Base-by-base conservation (phyloP, 208 protist genomes). In the Leishmania guyanensis region DNA sequence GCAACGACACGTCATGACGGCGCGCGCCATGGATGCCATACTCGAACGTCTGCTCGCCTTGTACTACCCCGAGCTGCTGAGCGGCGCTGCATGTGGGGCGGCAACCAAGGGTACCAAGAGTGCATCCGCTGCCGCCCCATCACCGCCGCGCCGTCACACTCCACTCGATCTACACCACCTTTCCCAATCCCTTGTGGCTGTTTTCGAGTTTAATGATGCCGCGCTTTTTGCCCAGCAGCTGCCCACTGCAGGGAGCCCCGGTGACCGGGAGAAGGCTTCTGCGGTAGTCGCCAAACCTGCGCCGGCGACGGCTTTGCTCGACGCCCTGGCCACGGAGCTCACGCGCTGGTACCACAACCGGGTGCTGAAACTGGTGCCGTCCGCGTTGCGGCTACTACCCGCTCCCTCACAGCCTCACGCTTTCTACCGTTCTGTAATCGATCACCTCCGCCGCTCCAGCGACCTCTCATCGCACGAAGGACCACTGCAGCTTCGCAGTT, bases 1-100 rank as follows among this genome's bases (percentile, higher is more conserved):
- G 77, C 79, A 70, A 48, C 86, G 83, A 29, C 80, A 88, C 39
- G 81, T 94, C 68, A 94, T 94, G 93, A 89, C 92, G 48, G 58
- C 85, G 1, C 80, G 82, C 50, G 85, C 93, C 62, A 91, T 96
- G 88, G 81, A 93, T 43, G 86, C 88, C 0, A 78, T 77, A 0
- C 82, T 91, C 22, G 1, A 77, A 50, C 89, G 91, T 48, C 75
- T 96, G 5, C 26, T 84, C 3, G 69, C 77, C 65, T 78, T 96
- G 9, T 90, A 91, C 73, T 89, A 90, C 70, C 77, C 81, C 2
- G 84, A 80, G 20, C 58, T 71, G 76, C 9, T 48, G 10, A 16
- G 43, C 10, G 56, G 20, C 53, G 77, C 78, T 3, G 26, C 50
- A 3, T 17, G 60, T 26, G 75, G 29, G 36, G 50, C 53, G 76